Base-by-base conservation (phyloP, 2,329 filamentous ascomycete genomes). In the Cadophora gregata region DNA sequence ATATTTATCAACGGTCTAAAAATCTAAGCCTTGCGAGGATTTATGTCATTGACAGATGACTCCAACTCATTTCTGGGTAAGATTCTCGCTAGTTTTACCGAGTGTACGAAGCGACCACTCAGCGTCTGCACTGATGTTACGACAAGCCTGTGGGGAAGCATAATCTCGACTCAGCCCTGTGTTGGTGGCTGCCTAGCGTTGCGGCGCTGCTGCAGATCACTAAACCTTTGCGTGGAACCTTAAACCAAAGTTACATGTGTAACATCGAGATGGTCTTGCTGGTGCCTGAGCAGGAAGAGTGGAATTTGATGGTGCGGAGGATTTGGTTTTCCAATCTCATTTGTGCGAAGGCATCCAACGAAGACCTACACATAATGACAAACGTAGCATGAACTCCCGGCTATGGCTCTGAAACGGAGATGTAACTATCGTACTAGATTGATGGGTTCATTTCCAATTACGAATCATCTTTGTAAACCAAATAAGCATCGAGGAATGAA, bases 61-160 rank as follows among this genome's bases (percentile, higher is more conserved):
- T 51, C 48, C 24, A 51, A 29, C 12, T 29, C 48, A 31, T 31
- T 45, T 45, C 42, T 45, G 19, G 36, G 36, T 38, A 50, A 50
- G 47, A 24, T 19, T 51, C 48, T 51, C 48, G 25, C 25, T 31
- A 51, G 31, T 51, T 12, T 25, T 19, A 25, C 48, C 48, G 24
- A 19, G 25, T 12, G 48, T 29, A 31, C 48, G 48, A 51, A 51
- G 48, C 48, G 31, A 29, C 48, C 48, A 51, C n/a, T 51, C 48
- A 51, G 25, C 25, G 25, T 16, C 48, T 29, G 48, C 48, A n/a
- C 48, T 51, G 48, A 14, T 10, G 12, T 29, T 29, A 51, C 48
- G 48, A 51, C 48, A 51, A 51, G 48, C 48, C 48, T 29, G 48
- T 51, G 48, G 48, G 25, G 48, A 51, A 29, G 48, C 16, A 12